These are phyloP conservation scores for Chaetomiaceae sp. DNA, from an alignment of 2,329 filamentous ascomycete genomes.

Conservation along the genomic window DNA sequence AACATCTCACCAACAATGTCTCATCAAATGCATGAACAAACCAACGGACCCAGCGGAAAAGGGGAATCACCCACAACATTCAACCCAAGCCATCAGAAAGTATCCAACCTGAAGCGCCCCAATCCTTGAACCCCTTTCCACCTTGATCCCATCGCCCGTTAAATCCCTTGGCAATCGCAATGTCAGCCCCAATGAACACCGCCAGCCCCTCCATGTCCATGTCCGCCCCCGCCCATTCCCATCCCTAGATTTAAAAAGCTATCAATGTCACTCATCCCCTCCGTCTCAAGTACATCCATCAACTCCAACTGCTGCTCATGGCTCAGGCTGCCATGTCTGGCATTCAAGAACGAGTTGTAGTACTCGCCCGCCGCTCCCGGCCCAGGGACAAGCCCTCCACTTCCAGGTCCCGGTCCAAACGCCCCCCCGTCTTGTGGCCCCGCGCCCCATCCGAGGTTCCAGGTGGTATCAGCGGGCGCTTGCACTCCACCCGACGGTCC, in stretches of 20 bases:
- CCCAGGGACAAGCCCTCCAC: neutral
- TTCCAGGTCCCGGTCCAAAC: neutral
- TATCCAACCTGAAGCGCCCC: too few species aligned
- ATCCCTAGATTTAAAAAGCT: slow-evolving; percentile 49
- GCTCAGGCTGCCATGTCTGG: slow-evolving; percentile 65
- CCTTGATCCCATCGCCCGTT: too few species aligned
- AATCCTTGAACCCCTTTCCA: too few species aligned
- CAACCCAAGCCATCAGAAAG: too few species aligned
- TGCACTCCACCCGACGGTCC: neutral
- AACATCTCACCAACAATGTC: too few species aligned
- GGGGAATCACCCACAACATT: too few species aligned
- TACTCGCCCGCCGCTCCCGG: neutral
- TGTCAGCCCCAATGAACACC: slow-evolving; percentile 7
- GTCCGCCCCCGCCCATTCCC: slow-evolving; percentile 18
- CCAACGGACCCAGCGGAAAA: too few species aligned
- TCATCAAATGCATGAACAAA: too few species aligned
- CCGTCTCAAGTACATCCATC: slow-evolving; percentile 72
- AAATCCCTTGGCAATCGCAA: too few species aligned
- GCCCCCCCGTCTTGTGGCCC: neutral
- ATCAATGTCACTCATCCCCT: slow-evolving; percentile 60
- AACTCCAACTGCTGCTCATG: slow-evolving; percentile 79
- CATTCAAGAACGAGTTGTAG: slow-evolving; percentile 32
- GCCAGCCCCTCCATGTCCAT: slow-evolving; percentile 6
- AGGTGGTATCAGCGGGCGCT: neutral
- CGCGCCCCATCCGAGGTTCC: neutral